Evolutionary conservation across 352 stramenopile genomes (phyloP).

Genomic region (Pythium oligandrum): DNA sequence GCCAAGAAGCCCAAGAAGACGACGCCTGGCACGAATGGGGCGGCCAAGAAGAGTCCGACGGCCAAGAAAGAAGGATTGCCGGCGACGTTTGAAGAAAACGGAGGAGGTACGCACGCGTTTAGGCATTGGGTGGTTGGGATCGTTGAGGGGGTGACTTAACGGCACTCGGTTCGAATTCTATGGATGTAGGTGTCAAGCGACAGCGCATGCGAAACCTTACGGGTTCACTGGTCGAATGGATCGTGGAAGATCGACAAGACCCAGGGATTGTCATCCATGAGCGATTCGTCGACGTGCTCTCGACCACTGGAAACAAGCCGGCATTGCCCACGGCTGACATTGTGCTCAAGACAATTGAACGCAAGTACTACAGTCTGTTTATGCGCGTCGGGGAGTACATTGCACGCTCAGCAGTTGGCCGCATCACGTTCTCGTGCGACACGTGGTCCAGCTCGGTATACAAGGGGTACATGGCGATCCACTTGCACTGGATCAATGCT

Average conservation of each 20-base stretch:
- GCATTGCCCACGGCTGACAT: slow-evolving; percentile 43
- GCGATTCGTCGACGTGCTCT: slow-evolving; percentile 65
- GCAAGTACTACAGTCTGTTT: slow-evolving; percentile 72
- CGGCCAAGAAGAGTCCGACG: slow-evolving; percentile 36
- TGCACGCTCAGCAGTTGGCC: slow-evolving; percentile 58
- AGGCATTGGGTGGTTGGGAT: neutral
- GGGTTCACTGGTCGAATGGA: slow-evolving; percentile 62
- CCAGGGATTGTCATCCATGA: slow-evolving; percentile 56
- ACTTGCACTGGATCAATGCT: slow-evolving; percentile 81
- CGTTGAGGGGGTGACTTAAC: neutral
- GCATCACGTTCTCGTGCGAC: slow-evolving; percentile 75
- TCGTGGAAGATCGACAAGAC: slow-evolving; percentile 71
- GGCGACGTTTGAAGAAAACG: slow-evolving; percentile 50
- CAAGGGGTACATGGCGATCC: slow-evolving; percentile 72
- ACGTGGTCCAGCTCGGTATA: slow-evolving; percentile 66
- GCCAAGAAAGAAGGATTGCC: slow-evolving; percentile 42
- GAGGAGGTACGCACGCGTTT: slow-evolving; percentile 31
- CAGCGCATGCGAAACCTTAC: slow-evolving; percentile 62
- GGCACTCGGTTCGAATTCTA: neutral
- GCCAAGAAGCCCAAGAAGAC: slow-evolving; percentile 55
- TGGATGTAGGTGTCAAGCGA: slow-evolving; percentile 46
- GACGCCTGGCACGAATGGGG: slow-evolving; percentile 16
- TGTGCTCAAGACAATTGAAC: slow-evolving; percentile 64
- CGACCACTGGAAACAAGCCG: slow-evolving; percentile 40
- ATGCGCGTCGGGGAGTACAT: slow-evolving; percentile 70